Evolutionary conservation across 768 basidiomycete species (phyloP), one percentile per base, ranked within the genome.

Genomic region (Termitomyces sp.): DNA sequence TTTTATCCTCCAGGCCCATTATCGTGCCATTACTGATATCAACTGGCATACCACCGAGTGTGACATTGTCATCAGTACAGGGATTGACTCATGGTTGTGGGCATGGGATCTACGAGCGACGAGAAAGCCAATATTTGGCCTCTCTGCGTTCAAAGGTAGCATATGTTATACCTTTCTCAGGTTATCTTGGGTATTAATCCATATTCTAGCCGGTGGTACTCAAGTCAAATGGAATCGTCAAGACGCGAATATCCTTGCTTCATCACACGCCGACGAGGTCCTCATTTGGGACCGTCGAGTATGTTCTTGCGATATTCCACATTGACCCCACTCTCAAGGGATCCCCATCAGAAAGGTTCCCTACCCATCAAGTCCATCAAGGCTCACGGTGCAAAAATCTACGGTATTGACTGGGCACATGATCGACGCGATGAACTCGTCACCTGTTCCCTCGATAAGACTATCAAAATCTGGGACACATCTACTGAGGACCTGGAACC

Each of bases 171-270:
- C 41, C 18, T 18, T 10, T 41, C 22, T 28, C 28, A n/a, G 26
- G 6, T 24, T 29, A 12, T 39, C 9, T 12, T 12, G 26, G 50
- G 37, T 12, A 60, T 60, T 49, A 42, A 61, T 5, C 6, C n/a
- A 36, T n/a, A n/a, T 22, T 37, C 44, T 60, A 92, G 92, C 86
- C 18, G 87, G 83, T 16, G 94, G 91, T 1, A 98, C 96, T 0
- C 96, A 99, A 69, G 93, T 98, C 57, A 98, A 98, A 71, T 99
- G 94, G 93, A 98, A 96, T 68, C 80, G 91, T 15, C 85, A 87
- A 65, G 87, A 98, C 64, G 81, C 86, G 3, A 85, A 97, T 59
- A 73, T 97, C 5, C 77, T 99, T 0, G 96, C 97, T 0, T 95
- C 93, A 1, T 86, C 93, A 1, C 96, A 98, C 68, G 80, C 83